A percentile compares a stretch with the other conserved stretches of the same genome.
Evolutionary conservation across 1,284 basidiomycete species (phyloP).

Genomic region (Tausonia pullulans): DNA sequence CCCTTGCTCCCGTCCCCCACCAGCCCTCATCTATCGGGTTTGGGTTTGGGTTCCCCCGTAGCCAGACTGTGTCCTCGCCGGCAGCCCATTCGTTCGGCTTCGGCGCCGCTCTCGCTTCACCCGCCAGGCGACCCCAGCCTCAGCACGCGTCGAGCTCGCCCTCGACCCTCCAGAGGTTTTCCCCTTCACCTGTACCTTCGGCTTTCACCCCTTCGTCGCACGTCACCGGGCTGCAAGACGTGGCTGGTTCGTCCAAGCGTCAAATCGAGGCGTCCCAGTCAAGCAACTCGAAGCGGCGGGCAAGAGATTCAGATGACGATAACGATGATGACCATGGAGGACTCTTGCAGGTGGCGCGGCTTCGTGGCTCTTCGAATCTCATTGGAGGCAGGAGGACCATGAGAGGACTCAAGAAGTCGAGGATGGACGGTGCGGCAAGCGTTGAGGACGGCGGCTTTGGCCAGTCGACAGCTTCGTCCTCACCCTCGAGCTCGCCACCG

Average conservation of each 20-base stretch:
- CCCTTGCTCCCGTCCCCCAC: constrained; percentile 4
- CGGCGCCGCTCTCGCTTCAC: background rate
- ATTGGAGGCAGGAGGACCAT: background rate
- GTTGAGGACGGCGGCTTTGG: background rate
- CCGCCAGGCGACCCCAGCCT: background rate
- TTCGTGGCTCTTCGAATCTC: background rate
- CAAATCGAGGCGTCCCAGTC: background rate
- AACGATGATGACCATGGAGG: background rate
- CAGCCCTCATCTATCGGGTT: constrained; percentile 10
- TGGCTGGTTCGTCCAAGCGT: background rate
- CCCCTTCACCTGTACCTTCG: background rate
- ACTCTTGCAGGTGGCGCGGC: background rate
- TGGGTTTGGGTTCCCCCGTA: constrained; percentile 4
- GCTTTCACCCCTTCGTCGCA: background rate
- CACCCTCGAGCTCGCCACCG: background rate
- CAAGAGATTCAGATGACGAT: background rate
- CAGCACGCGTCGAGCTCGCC: background rate
- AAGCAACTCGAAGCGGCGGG: background rate
- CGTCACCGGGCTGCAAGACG: background rate
- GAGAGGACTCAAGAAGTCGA: constrained; percentile 8
- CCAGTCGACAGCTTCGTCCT: background rate
- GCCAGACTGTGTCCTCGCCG: no score
- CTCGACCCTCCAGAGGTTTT: background rate
- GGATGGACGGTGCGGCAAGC: background rate
- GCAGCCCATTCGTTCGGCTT: background rate